Base-by-base conservation (phyloP, 169 alveolate species). In the Eimeria falciformis region DNA sequence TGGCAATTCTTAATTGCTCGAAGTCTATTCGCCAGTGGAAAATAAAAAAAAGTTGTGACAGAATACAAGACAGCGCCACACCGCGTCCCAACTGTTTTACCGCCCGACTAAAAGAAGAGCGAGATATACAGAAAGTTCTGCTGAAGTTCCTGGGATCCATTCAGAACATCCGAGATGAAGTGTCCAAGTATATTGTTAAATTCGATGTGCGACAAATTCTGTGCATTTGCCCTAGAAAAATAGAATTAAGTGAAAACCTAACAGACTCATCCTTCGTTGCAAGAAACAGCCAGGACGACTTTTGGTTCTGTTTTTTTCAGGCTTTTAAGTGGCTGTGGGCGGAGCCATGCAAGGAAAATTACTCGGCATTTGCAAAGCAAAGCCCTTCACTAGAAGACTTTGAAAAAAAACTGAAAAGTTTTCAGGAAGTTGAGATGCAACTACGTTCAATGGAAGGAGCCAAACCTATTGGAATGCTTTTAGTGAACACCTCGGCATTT, bases 41-140 rank as follows among this genome's bases (percentile, higher is more conserved):
- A 94, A 91, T 96, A 75, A 92, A 77, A 0, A 69, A 53, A 5
- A 47, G 27, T 14, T 43, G 45, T 1, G 46, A 43, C 27, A 81
- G 66, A 40, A 69, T 53, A 2, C 50, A 45, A 9, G 79, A 55
- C 4, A 55, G 77, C 2, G 86, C 78, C 29, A 21, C 83, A 6
- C 40, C 83, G 7, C 43, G 53, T 71, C 11, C 62, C 5, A 78
- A 96, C 58, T 96, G 98, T 58, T 98, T 98, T 97, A 97, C 97
- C 90, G 98, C 96, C 85, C 97, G 97, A 96, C 96, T 98, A 62
- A 98, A 98, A 29, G 95, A 96, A 68, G 99, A 98, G 90, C 96
- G 96, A 77, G 99, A 97, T 95, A 98, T 98, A 68, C 98, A 97
- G n/a, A 98, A 98, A 95, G 98, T 98, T 77, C 96, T 98, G 81